Evolutionary conservation across 768 basidiomycete species (phyloP), one percentile per base, ranked within the genome.

Genomic region (Russula compacta): DNA sequence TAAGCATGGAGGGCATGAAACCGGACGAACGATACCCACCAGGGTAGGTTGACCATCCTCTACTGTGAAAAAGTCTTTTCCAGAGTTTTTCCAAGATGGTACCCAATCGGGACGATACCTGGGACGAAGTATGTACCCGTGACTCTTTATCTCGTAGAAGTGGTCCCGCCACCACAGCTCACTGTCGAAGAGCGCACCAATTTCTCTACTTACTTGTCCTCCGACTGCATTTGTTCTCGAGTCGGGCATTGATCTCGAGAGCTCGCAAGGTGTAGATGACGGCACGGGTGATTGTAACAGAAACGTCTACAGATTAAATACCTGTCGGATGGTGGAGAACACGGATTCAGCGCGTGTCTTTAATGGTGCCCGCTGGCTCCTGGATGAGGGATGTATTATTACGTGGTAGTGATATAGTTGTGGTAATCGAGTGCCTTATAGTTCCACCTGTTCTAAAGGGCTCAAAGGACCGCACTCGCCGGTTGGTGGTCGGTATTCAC

Each of bases 21-120:
- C 2, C 24, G 24, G 17, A 19, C 7, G n/a, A 3, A 48, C 57
- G 17, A 58, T 33, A 56, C 55, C 12, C 17, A 56, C 55, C 8
- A 56, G 10, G 15, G 55, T 56, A 21, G 55, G 43, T 29, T 56
- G 55, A 24, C 55, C 44, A 38, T 56, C 55, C 46, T 56, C 55
- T 3, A 21, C 46, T 24, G 12, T 48, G 21, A 17, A 56, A 15
- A 56, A 56, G 35, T 46, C 55, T 24, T 42, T 52, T 4, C 42
- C 48, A 1, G 40, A 51, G 14, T 43, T 9, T 29, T 42, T 35
- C 52, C 52, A 53, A 29, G 52, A 53, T 14, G 52, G 52, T 8
- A 15, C 14, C 52, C 52, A 53, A 32, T 49, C 40, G 6, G 58
- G 58, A 35, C 7, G 50, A 32, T 52, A 53, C 9, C 52, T 40